Evolutionary conservation across 2,329 filamentous ascomycete species (phyloP).

Genomic region (Aspergillus hiratsukae): DNA sequence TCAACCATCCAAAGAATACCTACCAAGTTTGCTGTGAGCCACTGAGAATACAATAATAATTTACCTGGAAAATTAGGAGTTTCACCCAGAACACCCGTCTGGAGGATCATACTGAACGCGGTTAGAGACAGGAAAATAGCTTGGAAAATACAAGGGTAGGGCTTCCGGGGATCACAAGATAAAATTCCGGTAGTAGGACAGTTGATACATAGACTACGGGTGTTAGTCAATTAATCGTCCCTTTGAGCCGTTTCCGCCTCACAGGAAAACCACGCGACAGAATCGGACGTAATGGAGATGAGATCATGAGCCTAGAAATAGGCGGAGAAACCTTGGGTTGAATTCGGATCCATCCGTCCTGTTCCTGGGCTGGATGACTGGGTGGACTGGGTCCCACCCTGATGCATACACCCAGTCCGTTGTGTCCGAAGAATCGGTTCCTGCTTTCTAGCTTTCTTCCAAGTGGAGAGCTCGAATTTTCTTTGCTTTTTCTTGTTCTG

Average conservation of each 20-base stretch:
- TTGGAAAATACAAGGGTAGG: constrained; percentile 3
- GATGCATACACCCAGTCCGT: constrained; percentile 20
- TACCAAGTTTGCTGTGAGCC: neutral
- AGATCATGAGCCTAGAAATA: constrained; percentile 4
- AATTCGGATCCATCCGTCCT: constrained; percentile 28
- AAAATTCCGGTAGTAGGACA: neutral
- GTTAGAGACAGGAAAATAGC: constrained; percentile 2
- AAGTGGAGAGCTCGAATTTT: constrained; percentile 17
- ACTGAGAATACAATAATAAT: neutral
- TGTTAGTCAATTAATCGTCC: neutral
- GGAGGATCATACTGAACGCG: constrained; percentile 1
- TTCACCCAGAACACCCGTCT: neutral
- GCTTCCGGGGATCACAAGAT: constrained; percentile 5
- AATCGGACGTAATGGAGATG: constrained; percentile 12
- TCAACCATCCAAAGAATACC: neutral
- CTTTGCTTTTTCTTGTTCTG: constrained; percentile 9
- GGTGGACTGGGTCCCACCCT: constrained; percentile 15
- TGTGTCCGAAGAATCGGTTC: constrained; percentile 29
- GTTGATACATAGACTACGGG: neutral
- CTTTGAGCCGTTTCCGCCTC: neutral
- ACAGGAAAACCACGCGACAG: constrained; percentile 16
- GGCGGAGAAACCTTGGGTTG: constrained; percentile 15
- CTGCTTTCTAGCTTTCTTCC: constrained; percentile 19
- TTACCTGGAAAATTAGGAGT: neutral
- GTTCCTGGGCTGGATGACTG: constrained; percentile 10